Evolutionary conservation across 495 filamentous ascomycete genomes (phyloP), one percentile per base, ranked within the genome.

Genomic region (Daldinia concentrica): DNA sequence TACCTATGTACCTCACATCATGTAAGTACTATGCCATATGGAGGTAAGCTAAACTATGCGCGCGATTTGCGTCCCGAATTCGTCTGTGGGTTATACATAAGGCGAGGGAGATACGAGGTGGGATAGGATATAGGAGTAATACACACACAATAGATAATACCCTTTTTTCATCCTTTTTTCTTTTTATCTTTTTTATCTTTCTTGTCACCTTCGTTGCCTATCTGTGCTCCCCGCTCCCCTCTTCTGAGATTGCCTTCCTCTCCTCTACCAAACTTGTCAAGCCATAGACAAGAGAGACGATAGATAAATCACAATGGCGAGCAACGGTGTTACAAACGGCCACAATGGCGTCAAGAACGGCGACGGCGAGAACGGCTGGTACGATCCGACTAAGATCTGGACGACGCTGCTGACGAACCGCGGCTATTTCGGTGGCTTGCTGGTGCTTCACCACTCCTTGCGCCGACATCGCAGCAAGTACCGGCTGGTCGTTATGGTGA

Each of bases 401-500:
- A 80, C 75, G 43, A 81, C 79, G 8, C 76, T 82, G 34, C 60
- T 82, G 39, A 79, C 78, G 65, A 81, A 81, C 63, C 73, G 79
- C 34, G 75, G 56, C 5, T 82, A 81, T 62, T 79, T 82, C n/a
- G 77, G 78, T 50, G 79, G 79, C 3, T 64, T 78, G 22, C 54
- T 81, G 34, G 80, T 81, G 7, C 72, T 82, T n/a, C 52, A 82
- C 68, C 77, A 81, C 64, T 77, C 78, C 3, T 55, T 82, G 50
- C 78, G 76, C 56, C 77, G 74, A 56, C 74, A 68, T 14, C 62
- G 69, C 34, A 79, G 78, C 57, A 72, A 71, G 37, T 81, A 82
- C 63, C 79, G 75, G 58, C 79, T 82, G 59, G 79, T 77, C 50
- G 76, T 82, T 24, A 81, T 81, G 79, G 77, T 81, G 15, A 79